Percentiles rank a stretch among this genome's conserved stretches.
Conservation (phyloP, 176 grass and related monocot species). For the Sorghum bicolor region DNA sequence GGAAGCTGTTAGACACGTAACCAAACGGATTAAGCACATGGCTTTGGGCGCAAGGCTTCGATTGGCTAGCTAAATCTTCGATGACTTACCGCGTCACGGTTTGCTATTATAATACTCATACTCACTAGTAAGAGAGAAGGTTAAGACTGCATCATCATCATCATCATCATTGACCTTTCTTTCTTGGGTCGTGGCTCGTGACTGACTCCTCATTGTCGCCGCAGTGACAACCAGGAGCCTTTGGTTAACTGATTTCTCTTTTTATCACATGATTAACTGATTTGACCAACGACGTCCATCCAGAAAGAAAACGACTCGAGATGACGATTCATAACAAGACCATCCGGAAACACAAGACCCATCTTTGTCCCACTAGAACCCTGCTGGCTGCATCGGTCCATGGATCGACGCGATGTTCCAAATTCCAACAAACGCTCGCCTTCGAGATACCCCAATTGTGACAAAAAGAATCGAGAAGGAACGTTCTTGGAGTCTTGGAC, state of each 20-base stretch:
- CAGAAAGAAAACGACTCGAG: neutral
- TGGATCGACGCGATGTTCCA: no score
- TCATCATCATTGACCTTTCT: no score
- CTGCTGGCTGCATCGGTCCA: neutral
- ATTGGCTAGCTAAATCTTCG: neutral
- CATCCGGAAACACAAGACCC: no score
- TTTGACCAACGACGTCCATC: neutral
- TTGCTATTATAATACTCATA: no score
- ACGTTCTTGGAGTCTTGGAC: constrained; percentile 12
- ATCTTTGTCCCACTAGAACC: no score
- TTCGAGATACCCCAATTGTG: neutral
- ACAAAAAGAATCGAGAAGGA: neutral
- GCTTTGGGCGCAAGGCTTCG: neutral
- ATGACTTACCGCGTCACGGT: neutral
- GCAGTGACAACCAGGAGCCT: neutral
- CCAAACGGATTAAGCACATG: neutral
- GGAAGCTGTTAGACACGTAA: neutral
- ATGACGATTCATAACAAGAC: neutral
- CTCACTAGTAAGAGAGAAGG: no score
- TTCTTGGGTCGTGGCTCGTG: neutral
- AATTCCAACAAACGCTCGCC: neutral
- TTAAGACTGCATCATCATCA: neutral
- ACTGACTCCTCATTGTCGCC: neutral
- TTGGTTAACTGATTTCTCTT: neutral
- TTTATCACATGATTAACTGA: neutral